These are phyloP conservation scores for Talinum fruticosum DNA, from an alignment of 148 eudicot genomes.

Conservation along the genomic window DNA sequence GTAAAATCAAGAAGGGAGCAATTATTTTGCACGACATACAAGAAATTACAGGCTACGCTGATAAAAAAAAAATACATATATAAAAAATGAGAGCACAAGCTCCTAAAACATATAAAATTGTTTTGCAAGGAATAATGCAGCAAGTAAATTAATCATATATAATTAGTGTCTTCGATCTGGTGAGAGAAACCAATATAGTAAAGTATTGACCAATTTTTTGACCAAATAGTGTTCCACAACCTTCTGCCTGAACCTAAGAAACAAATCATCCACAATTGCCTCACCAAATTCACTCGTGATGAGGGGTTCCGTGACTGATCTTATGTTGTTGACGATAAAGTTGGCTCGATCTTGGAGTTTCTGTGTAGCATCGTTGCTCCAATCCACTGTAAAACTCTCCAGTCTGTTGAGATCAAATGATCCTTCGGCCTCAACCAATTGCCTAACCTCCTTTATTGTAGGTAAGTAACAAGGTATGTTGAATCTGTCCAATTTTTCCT, in stretches of 20 bases:
- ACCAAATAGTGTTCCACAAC: constrained; percentile 30
- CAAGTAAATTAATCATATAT: no score
- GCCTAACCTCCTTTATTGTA: constrained; percentile 35
- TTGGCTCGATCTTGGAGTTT: constrained; percentile 14
- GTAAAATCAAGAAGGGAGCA: no score
- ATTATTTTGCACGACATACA: no score
- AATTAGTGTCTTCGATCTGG: no score
- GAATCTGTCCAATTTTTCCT: not conserved
- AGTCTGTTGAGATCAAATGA: constrained; percentile 23
- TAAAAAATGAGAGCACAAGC: no score
- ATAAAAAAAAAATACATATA: no score
- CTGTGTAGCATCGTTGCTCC: constrained; percentile 23
- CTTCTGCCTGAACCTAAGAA: constrained; percentile 18
- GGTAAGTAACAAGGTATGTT: constrained; percentile 43
- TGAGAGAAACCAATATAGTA: constrained; percentile 35
- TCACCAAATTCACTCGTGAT: constrained; percentile 23
- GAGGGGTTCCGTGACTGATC: no score
- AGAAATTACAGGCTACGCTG: no score
- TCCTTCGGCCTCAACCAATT: constrained; percentile 28
- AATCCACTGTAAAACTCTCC: constrained; percentile 24
- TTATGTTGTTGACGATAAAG: no score
- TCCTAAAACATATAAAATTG: no score
- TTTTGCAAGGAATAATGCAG: no score
- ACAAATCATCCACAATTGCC: constrained; percentile 31
- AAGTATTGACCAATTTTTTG: constrained; percentile 20